These are phyloP conservation scores for Trichoderma sp. DNA, from an alignment of 2,329 filamentous ascomycete genomes.

Conservation along the genomic window DNA sequence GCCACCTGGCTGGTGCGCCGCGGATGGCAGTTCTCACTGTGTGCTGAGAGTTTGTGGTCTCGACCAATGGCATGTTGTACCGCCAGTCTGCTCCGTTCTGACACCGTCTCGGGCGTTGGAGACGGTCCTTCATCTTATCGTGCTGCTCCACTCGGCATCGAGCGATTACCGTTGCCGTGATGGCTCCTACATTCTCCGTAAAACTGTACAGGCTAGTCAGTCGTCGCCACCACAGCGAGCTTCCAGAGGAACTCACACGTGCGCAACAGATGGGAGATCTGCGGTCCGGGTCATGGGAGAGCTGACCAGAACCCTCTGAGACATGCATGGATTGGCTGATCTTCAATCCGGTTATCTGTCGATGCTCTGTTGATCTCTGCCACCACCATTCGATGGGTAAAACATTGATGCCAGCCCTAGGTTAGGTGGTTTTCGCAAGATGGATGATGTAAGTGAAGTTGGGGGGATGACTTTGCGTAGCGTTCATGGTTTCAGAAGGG, in stretches of 20 bases:
- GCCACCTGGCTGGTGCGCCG: neutral
- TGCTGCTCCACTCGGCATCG: neutral
- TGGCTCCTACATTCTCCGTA: neutral
- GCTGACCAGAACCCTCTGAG: neutral
- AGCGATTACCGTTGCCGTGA: neutral
- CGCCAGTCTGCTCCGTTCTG: slow-evolving; percentile 1
- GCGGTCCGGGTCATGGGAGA: neutral
- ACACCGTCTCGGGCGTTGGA: slow-evolving; percentile 9
- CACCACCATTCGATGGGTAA: neutral
- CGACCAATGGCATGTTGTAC: slow-evolving; percentile 5
- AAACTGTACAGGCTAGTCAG: neutral
- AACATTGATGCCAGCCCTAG: neutral
- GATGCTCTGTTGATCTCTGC: slow-evolving; percentile 15
- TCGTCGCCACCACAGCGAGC: neutral
- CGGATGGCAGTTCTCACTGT: neutral
- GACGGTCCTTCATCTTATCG: slow-evolving; percentile 16
- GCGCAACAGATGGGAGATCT: slow-evolving; percentile 2
- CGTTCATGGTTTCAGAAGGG: neutral
- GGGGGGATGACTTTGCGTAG: slow-evolving; percentile 1
- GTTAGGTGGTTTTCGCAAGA: neutral
- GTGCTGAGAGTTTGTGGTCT: slow-evolving; percentile 4
- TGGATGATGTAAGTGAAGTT: neutral
- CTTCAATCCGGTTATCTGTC: slow-evolving; percentile 7
- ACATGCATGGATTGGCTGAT: slow-evolving; percentile 13
- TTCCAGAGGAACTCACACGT: neutral